Conservation (phyloP, 225 moss, liverwort and hornwort species). For the Antitrichia curtipendula region DNA sequence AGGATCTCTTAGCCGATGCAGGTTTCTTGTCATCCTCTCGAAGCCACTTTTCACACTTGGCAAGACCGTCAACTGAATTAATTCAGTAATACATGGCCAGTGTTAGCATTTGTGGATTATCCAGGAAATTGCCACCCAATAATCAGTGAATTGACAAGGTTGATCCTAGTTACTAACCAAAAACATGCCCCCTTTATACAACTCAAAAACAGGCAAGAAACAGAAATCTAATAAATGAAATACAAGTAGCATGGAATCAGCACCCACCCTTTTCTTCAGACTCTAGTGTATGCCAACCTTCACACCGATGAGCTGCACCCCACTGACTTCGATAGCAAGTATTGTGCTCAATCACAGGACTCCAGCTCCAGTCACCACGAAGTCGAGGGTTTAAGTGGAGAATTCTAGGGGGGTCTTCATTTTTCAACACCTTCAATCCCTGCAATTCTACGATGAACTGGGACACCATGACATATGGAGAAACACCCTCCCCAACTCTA, state of each 20-base stretch:
- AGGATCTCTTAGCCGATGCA: conserved; percentile 33
- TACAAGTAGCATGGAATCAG: not conserved
- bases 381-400: conserved; percentile 48
- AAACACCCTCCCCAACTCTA: conserved; percentile 41
- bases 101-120: not conserved
- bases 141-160: not conserved
- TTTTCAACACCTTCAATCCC: conserved; percentile 41
- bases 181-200: not conserved
- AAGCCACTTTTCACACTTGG: conserved; percentile 45
- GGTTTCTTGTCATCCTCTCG: conserved; percentile 35
- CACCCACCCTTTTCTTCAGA: conserved; percentile 31
- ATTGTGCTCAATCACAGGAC: conserved; percentile 61
- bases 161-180: not conserved
- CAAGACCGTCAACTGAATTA: conserved; percentile 35
- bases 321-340: conserved; percentile 54
- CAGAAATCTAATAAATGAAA: not conserved
- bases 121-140: not conserved
- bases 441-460: conserved; percentile 48
- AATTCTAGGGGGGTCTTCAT: conserved; percentile 49
- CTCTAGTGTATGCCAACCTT: conserved; percentile 32
- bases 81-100: not conserved
- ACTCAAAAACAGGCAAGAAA: not conserved
- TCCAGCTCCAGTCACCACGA: conserved; percentile 57
- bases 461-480: conserved; percentile 50
- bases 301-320: conserved; percentile 51